Percentiles rank a stretch among this genome's conserved stretches.
Conservation (phyloP, 2,329 filamentous ascomycete species). For the Stagonosporopsis chrysanthemi region DNA sequence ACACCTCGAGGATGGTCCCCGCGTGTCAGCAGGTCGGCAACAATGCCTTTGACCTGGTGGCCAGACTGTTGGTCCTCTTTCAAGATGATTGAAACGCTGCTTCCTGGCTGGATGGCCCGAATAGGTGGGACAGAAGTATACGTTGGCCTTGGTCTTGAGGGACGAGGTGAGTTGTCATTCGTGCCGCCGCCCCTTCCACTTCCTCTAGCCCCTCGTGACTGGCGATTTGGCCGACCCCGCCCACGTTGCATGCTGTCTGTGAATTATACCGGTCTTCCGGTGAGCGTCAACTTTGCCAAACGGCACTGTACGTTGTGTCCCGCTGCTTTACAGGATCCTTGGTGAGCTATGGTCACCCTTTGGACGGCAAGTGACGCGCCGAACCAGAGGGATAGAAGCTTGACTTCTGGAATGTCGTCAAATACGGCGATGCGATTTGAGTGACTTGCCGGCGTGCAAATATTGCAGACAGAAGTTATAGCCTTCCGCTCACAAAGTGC, state of each 20-base stretch:
- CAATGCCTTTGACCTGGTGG: conserved; percentile 70
- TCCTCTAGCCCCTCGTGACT: conserved; percentile 26
- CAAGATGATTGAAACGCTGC: conserved; percentile 73
- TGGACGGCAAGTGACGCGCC: no score
- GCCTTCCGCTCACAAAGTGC: background rate
- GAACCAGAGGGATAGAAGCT: no score
- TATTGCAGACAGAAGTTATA: background rate
- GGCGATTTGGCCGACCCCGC: conserved; percentile 40
- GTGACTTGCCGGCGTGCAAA: background rate
- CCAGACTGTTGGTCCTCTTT: conserved; percentile 80
- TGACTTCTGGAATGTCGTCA: background rate
- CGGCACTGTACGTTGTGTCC: background rate
- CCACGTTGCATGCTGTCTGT: conserved; percentile 21
- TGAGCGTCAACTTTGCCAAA: background rate
- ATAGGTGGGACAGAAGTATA: conserved; percentile 33
- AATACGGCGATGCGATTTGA: background rate
- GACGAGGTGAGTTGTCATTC: conserved; percentile 8
- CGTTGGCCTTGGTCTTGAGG: conserved; percentile 16
- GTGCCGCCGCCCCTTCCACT: conserved; percentile 10
- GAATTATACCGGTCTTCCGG: background rate
- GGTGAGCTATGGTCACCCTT: background rate
- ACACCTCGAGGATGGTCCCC: conserved; percentile 80
- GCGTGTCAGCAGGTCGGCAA: conserved; percentile 73
- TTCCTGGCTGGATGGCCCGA: conserved; percentile 62
- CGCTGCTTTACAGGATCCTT: background rate